phyloP scores from a whole-genome alignment of 345 rosid species.

The Syzygium jambos region DNA sequence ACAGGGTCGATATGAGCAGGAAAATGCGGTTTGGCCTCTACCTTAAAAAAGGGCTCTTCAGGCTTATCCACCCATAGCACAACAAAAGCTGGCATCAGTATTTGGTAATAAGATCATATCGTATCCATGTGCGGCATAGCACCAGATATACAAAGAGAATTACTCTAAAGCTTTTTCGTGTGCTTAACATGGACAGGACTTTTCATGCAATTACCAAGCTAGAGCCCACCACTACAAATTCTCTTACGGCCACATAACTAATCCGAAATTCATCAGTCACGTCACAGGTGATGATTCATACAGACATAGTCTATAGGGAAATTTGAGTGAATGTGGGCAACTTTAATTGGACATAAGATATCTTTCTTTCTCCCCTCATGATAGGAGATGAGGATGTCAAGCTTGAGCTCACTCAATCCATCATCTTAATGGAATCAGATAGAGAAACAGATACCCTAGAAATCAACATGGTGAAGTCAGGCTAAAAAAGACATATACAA shows the following conservation, averaged over 20 bases:
- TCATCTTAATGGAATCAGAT: not conserved
- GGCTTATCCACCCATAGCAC: not conserved
- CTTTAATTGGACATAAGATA: not conserved
- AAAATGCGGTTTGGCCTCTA: not conserved
- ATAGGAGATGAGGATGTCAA: not conserved
- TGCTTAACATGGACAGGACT: not conserved
- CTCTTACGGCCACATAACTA: not conserved
- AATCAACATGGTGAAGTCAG: not conserved
- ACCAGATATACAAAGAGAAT: not conserved
- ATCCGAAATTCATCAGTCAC: not conserved
- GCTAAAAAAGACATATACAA: not conserved
- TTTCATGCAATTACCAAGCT: not conserved
- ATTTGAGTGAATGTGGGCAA: not conserved
- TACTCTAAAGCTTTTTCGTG: not conserved
- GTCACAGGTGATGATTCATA: not conserved
- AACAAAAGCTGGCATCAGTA: not conserved
- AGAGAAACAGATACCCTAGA: not conserved
- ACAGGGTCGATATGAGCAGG: not conserved
- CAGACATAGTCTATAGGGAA: not conserved
- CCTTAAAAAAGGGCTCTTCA: not conserved
- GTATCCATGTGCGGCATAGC: not conserved
- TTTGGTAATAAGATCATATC: not conserved
- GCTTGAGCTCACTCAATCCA: not conserved
- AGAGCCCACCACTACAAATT: not conserved
- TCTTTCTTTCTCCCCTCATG: not conserved